Evolutionary conservation across 805 yeast species (phyloP), one percentile per base, ranked within the genome.

Genomic region (Saccharomycopsis capsularis): DNA sequence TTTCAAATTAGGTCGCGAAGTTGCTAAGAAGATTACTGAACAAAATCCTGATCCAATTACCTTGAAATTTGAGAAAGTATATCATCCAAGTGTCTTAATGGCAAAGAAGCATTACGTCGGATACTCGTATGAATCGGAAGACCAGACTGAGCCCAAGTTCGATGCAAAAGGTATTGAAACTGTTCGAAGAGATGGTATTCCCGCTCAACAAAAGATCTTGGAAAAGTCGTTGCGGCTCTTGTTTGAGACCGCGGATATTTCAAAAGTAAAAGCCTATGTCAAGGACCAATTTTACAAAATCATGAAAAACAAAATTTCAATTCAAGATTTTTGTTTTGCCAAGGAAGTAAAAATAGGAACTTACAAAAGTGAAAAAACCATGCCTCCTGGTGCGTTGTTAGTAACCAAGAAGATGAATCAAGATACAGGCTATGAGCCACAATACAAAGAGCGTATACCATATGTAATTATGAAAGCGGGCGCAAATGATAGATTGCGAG

Each of bases 141-240:
- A 64, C 15, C 89, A 84, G 56, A 55, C 46, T 2, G 66, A 53
- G 4, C 87, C 96, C 0, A 72, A 65, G 30, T 89, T 93, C 63
- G 98, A 93, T 68, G 97, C 99, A 0, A 93, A 93, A 57, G 99
- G 99, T 1, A 89, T 88, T 11, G 99, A 93, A 60, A 93, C 98
- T 0, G 86, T 93, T 0, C 67, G 99, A 55, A 68, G 99, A 55
- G 99, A 93, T 64, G 98, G 98, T 0, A 84, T 90, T 23, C 95
- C 95, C 0, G 95, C 96, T 0, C 95, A 86, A 55, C 95, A 81
- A 64, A 81, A 82, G 56, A 80, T 93, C 18, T 81, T 86, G 27
- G 95, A 87, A 53, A 76, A 79, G 50, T 65, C 84, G 0, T 64
- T 93, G 3, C 68, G 84, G 32, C 69, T 78, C 0, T 63, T 93